These are phyloP conservation scores for Cladorrhinum sp. DNA, from an alignment of 2,329 filamentous ascomycete species.

Conservation along the genomic window DNA sequence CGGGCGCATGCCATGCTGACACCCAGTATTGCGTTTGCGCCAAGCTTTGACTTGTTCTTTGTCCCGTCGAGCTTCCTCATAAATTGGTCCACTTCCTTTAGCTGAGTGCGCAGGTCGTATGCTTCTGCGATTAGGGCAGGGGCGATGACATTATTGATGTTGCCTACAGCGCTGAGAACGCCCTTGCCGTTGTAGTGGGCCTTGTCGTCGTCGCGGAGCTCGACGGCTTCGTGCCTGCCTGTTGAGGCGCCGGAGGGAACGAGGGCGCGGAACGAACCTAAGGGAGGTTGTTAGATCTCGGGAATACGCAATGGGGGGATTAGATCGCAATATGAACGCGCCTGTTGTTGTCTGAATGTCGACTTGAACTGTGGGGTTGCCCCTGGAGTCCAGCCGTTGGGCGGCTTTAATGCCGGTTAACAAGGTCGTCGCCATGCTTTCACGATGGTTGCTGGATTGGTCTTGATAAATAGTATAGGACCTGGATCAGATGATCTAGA, in stretches of 20 bases:
- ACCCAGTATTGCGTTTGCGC: constrained; percentile 59
- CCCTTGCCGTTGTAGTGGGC: constrained; percentile 53
- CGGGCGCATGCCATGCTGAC: constrained; percentile 59
- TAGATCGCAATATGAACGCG: neutral
- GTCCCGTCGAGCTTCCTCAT: constrained; percentile 55
- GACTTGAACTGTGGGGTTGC: neutral
- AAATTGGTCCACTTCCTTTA: constrained; percentile 51
- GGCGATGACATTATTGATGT: constrained; percentile 53
- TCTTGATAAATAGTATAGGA: neutral
- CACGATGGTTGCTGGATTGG: neutral
- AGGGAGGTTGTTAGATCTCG: neutral
- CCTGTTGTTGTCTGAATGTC: neutral
- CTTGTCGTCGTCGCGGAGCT: constrained; percentile 47
- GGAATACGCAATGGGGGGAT: neutral
- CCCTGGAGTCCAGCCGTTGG: neutral
- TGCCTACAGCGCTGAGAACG: constrained; percentile 53
- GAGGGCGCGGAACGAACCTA: constrained; percentile 32
- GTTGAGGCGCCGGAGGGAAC: constrained; percentile 37
- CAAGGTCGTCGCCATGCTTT: neutral
- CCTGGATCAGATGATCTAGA: neutral
- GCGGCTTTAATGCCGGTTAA: neutral
- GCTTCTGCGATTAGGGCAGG: constrained; percentile 52
- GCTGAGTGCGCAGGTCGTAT: constrained; percentile 51
- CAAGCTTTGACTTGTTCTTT: constrained; percentile 56
- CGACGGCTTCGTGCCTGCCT: constrained; percentile 35